phyloP scores from a whole-genome alignment of 2,329 filamentous ascomycete genomes.

The Thyridium curvatum region DNA sequence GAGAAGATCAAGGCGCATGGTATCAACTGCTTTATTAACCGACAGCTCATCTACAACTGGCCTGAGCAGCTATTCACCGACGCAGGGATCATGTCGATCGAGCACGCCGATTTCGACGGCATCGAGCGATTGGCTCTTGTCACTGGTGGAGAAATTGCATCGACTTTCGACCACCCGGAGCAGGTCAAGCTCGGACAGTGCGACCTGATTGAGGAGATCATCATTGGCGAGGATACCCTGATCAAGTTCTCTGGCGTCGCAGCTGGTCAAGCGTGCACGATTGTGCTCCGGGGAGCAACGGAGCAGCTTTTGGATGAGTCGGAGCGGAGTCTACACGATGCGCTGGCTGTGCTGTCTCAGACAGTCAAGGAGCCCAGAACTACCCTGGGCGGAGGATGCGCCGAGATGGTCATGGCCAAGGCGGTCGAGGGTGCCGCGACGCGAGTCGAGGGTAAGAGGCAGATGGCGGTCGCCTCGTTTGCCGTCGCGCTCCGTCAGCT shows the following conservation, averaged over 20 bases:
- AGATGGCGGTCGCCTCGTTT: constrained; percentile 86
- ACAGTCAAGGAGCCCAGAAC: constrained; percentile 92
- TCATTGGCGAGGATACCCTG: constrained; percentile 94
- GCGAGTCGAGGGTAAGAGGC: constrained; percentile 94
- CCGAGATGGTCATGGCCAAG: constrained; percentile 99
- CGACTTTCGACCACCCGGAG: constrained; percentile 96
- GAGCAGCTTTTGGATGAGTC: constrained; percentile 96
- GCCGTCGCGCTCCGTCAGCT: constrained; percentile 84
- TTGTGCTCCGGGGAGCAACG: constrained; percentile 91
- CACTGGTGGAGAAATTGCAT: constrained; percentile 94
- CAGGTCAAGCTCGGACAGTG: constrained; percentile 94
- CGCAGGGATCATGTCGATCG: constrained; percentile 95
- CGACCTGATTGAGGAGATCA: constrained; percentile 93
- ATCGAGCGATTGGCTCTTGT: constrained; percentile 93
- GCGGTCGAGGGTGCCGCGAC: constrained; percentile 91
- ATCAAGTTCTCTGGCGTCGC: constrained; percentile 97
- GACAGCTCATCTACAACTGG: constrained; percentile 99
- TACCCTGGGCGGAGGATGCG: constrained; percentile 90
- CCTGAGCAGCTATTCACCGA: constrained; percentile 98
- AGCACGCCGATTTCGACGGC: constrained; percentile 98
- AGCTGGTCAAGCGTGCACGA: constrained; percentile 89
- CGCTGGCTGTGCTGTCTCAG: constrained; percentile 90
- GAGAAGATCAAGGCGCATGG: constrained; percentile 98
- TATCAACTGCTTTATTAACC: constrained; percentile 99
- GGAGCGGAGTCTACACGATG: constrained; percentile 92